These are phyloP conservation scores for Raffaelea arxii DNA, from an alignment of 2,329 filamentous ascomycete genomes.

Conservation along the genomic window DNA sequence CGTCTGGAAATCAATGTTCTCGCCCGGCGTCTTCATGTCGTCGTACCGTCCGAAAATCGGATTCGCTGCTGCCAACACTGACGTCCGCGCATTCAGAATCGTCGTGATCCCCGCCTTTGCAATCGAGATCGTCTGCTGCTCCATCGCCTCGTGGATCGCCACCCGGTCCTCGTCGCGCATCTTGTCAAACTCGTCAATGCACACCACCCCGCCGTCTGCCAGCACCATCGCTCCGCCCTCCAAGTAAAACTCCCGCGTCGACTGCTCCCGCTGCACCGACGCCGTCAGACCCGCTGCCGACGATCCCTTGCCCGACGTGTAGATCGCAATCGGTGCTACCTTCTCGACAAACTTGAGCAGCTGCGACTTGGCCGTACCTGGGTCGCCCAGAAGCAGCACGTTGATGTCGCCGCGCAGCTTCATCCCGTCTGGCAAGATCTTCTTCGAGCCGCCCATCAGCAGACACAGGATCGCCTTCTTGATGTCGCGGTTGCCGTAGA, in stretches of 20 bases:
- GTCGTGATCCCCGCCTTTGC: constrained; percentile 98
- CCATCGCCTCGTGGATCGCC: constrained; percentile 99
- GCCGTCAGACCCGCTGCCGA: constrained; percentile 96
- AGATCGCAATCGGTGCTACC: constrained; percentile 91
- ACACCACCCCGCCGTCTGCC: constrained; percentile 91
- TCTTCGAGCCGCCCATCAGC: constrained; percentile 90
- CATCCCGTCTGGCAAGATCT: constrained; percentile 96
- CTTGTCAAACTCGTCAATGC: constrained; percentile 99
- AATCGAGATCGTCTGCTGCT: constrained; percentile 98
- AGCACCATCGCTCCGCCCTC: constrained; percentile 98
- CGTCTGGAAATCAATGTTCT: constrained; percentile 99
- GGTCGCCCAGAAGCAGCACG: constrained; percentile 89
- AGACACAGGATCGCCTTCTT: constrained; percentile 96
- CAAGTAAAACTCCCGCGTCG: constrained; percentile 91
- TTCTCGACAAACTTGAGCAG: constrained; percentile 96
- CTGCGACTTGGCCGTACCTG: constrained; percentile 96
- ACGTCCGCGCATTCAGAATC: constrained; percentile 91
- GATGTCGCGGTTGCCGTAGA: constrained; percentile 92
- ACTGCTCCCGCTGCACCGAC: constrained; percentile 87
- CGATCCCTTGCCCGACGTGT: constrained; percentile 96
- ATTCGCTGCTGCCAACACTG: constrained; percentile 90
- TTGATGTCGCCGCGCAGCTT: constrained; percentile 97
- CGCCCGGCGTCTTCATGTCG: constrained; percentile 92
- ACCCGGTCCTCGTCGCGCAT: constrained; percentile 98
- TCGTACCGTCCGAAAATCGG: constrained; percentile 97